Conservation (phyloP, 1,284 basidiomycete species). For the Microbotryum silenes-acaulis region DNA sequence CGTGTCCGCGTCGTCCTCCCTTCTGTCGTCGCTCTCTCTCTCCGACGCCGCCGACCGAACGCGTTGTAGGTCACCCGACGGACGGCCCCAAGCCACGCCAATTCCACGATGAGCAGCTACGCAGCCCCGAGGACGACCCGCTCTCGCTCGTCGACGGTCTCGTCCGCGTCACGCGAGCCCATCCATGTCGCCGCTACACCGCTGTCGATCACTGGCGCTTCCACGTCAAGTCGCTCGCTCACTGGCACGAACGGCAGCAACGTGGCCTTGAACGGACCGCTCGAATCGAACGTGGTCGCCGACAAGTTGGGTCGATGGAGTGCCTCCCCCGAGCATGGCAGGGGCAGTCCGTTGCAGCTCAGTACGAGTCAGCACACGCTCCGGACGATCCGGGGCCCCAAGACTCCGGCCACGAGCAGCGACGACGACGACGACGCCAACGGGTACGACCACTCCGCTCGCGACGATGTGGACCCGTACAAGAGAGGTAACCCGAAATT, state of each 20-base stretch:
- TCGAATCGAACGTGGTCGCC: background rate
- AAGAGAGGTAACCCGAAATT: slow-evolving; percentile 10
- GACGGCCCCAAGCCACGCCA: no score
- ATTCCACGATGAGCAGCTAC: no score
- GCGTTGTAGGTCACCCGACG: no score
- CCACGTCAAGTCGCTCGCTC: background rate
- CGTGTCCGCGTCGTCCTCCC: no score
- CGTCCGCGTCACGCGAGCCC: slow-evolving; percentile 1
- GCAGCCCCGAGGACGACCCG: background rate
- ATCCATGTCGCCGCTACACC: background rate
- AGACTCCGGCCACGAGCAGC: background rate
- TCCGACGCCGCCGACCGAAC: no score
- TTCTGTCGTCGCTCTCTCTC: no score
- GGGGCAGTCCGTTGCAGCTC: slow-evolving; percentile 6
- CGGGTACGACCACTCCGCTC: no score
- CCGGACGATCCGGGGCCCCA: slow-evolving; percentile 7
- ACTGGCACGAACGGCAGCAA: background rate
- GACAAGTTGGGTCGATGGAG: background rate
- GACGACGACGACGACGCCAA: background rate
- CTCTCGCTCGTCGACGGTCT: slow-evolving; percentile 9
- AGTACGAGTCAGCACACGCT: slow-evolving; percentile 19
- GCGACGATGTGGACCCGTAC: background rate
- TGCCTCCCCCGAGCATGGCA: no score
- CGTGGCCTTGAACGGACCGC: background rate
- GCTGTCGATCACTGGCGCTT: background rate